Base-by-base conservation (phyloP, 768 basidiomycete genomes). In the Rhizopogon roseolus region DNA sequence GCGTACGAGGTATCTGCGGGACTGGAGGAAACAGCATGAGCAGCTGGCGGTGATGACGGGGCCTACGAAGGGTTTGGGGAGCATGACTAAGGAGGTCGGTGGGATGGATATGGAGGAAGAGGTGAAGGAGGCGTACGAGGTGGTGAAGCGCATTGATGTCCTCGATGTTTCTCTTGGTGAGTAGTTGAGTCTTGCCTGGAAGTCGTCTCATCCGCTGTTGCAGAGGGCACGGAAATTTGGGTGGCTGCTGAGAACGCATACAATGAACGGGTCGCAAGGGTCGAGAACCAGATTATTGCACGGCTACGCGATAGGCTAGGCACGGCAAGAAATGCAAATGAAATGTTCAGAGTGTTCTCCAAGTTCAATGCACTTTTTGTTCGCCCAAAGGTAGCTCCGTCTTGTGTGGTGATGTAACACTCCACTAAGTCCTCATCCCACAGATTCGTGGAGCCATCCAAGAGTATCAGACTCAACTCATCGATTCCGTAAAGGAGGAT, bases 261-360 rank as follows among this genome's bases (percentile, higher is more conserved):
- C 68, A 98, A 98, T 62, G 96, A 98, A 70, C 87, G 95, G 19
- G 95, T 98, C 25, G 89, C 97, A 2, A 79, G 96, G 11, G 96
- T 99, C 17, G 97, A 99, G 74, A 98, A 98, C 72, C 96, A 98
- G 69, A 98, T 98, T 65, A 98, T 98, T 67, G 89, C 96, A 14
- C 79, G 92, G 34, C 70, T 99, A 44, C 80, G 96, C 25, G 96
- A 98, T 70, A 79, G 92, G 54, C 78, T 98, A 10, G 97, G 93
- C 13, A 96, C 93, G 14, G 97, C 97, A 22, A 76, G 94, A 32
- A 99, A 98, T 67, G 96, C 97, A 14, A 96, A 97, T 67, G 97
- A 98, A 73, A 99, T 98, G 97, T 98, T 99, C 73, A 81, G 96
- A 49, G 96, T 98, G 42, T 98, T 99, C 71, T 95, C 93, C 16